Percentiles rank a stretch among this genome's conserved stretches.
These are phyloP conservation scores for Suillus brevipes DNA, from an alignment of 768 basidiomycete genomes.

Conservation along the genomic window DNA sequence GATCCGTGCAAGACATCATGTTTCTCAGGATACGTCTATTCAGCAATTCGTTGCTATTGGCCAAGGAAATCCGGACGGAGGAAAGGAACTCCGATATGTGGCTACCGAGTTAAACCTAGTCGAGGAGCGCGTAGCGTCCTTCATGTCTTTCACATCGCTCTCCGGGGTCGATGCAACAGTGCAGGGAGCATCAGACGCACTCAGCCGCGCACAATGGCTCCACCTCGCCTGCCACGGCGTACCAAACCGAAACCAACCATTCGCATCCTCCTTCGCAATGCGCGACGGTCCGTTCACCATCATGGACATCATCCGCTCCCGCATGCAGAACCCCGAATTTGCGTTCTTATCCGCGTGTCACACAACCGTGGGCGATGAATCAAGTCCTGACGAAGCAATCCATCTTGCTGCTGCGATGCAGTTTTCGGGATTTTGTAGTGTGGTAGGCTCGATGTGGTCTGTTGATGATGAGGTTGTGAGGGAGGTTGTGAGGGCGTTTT, in stretches of 20 bases:
- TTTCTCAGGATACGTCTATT: background rate
- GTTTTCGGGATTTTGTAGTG: slow-evolving; percentile 21
- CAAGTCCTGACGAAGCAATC: slow-evolving; percentile 17
- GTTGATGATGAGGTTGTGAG: slow-evolving; percentile 5
- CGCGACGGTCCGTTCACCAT: slow-evolving; percentile 1
- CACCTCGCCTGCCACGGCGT: slow-evolving; percentile 24
- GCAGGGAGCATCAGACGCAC: background rate
- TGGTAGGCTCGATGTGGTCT: slow-evolving; percentile 26
- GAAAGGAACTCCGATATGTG: background rate
- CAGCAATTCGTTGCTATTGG: slow-evolving; percentile 6
- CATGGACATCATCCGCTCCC: slow-evolving; percentile 2
- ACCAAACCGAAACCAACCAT: slow-evolving; percentile 10
- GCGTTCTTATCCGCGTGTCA: slow-evolving; percentile 23
- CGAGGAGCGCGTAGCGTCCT: background rate
- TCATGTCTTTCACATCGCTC: slow-evolving; percentile 5
- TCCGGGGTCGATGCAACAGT: background rate
- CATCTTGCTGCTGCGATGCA: slow-evolving; percentile 26
- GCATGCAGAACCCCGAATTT: slow-evolving; percentile 2
- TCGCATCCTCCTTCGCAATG: slow-evolving; percentile 11
- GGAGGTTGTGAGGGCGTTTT: slow-evolving; percentile 1
- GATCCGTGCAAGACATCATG: slow-evolving; percentile 8
- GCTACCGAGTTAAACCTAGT: background rate
- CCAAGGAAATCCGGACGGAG: slow-evolving; percentile 3
- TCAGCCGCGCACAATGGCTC: slow-evolving; percentile 12
- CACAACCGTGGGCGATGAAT: slow-evolving; percentile 20